Percentiles rank a stretch among this genome's conserved stretches.
Conservation (phyloP, 352 stramenopile species). For the Globisporangium rhizosaccharum region DNA sequence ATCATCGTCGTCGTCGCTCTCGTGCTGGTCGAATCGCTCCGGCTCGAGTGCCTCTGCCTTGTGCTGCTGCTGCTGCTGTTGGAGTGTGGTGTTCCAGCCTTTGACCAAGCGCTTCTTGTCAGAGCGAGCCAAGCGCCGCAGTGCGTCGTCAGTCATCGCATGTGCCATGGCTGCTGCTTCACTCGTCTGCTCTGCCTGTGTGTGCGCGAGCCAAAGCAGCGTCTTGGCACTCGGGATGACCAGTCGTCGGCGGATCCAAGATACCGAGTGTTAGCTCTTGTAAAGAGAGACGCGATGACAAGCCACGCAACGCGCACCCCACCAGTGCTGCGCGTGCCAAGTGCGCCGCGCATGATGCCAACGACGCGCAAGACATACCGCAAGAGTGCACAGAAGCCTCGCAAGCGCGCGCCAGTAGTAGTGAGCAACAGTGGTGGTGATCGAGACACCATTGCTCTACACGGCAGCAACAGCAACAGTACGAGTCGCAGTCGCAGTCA, state of each 20-base stretch:
- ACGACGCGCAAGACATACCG: too few species aligned
- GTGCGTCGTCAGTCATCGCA: slow-evolving; percentile 9
- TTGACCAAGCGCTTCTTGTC: slow-evolving; percentile 35
- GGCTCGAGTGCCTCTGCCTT: too few species aligned
- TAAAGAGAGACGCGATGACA: too few species aligned
- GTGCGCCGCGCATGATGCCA: too few species aligned
- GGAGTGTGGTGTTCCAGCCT: slow-evolving; percentile 20
- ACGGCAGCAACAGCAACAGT: not conserved
- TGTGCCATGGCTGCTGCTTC: slow-evolving; percentile 7
- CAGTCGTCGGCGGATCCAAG: too few species aligned
- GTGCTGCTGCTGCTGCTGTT: not conserved
- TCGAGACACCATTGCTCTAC: too few species aligned
- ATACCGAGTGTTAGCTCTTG: too few species aligned
- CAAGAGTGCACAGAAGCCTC: too few species aligned
- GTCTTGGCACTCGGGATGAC: not conserved
- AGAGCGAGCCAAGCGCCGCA: slow-evolving; percentile 19
- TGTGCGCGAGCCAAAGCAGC: not conserved
- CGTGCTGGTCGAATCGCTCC: not conserved
- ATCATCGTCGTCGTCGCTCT: not conserved
- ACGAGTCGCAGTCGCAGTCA: not conserved
- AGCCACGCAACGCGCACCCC: too few species aligned
- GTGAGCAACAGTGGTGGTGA: too few species aligned
- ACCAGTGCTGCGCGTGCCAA: too few species aligned
- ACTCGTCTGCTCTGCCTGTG: not conserved
- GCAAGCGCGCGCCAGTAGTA: too few species aligned